Evolutionary conservation across 169 alveolate species (phyloP), one percentile per base, ranked within the genome.

Genomic region (Cryptosporidium parvum): DNA sequence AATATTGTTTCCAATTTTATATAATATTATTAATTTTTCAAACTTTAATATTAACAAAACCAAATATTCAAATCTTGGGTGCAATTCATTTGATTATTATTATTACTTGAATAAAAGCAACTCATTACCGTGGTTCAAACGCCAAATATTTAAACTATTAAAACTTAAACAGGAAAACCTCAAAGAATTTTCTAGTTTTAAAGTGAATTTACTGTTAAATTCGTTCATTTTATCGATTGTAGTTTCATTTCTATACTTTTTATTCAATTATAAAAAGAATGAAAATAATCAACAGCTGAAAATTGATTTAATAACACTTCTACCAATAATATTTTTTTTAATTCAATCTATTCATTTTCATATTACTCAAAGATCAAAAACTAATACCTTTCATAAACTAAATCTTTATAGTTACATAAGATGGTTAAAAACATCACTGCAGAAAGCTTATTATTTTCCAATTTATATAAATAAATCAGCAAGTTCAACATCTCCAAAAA

Each of bases 281-380:
- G 44, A 31, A 65, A 35, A n/a, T 59, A 21, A 44, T 52, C n/a
- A 56, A 33, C 71, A 56, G 8, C 21, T 37, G 12, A 73, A 2
- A 31, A 10, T 31, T 14, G 39, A 73, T 12, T 73, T 37, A 9
- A 23, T 59, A 35, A n/a, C 56, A 6, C 16, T 56, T 14, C 18
- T 56, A 52, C 70, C 86, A 8, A 18, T 73, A 29, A 39, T 73
- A 73, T 73, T 73, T 26, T 39, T 59, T 23, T 51, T 56, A 23
- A 37, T 29, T 16, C 70, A 42, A 12, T 56, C 71, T 18, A 21
- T 37, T 33, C 42, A 35, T 14, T 18, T 42, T n/a, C 72, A 52
- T 2, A 70, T 29, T 29, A 33, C 16, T 21, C 2, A 35, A 33
- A 7, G 45, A 35, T 33, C 72, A 65, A 65, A n/a, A 65, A 65